Evolutionary conservation across 495 filamentous ascomycete species (phyloP).

Genomic region (Cenococcum geophilum): DNA sequence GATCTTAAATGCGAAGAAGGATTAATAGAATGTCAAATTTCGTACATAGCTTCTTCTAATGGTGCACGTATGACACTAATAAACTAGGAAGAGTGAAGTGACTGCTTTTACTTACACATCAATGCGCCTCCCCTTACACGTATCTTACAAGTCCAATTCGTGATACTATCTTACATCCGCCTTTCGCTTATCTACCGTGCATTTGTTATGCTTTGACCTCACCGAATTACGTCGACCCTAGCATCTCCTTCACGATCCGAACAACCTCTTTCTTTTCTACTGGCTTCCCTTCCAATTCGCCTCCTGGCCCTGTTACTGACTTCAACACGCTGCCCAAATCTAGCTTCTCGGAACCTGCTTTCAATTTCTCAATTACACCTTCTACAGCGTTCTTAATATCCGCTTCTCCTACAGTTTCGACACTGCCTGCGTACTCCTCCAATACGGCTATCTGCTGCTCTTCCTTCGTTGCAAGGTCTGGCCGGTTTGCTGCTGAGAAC

Average conservation of each 20-base stretch:
- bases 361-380: slow-evolving; percentile 42
- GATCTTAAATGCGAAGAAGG: too few species aligned
- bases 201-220: too few species aligned
- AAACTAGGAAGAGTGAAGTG: too few species aligned
- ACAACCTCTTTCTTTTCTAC: slow-evolving; percentile 48
- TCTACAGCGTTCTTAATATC: slow-evolving; percentile 46
- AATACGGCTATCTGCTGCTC: slow-evolving; percentile 50
- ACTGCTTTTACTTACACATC: too few species aligned
- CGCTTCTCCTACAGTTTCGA: slow-evolving; percentile 44
- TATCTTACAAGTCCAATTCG: too few species aligned
- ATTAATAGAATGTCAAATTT: too few species aligned
- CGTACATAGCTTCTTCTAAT: too few species aligned
- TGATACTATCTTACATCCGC: too few species aligned
- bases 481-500: slow-evolving; percentile 47
- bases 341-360: slow-evolving; percentile 40
- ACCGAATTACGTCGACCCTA: not conserved
- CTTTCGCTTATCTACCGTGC: too few species aligned
- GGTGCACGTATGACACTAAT: too few species aligned
- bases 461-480: slow-evolving; percentile 55
- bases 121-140: too few species aligned
- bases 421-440: slow-evolving; percentile 51
- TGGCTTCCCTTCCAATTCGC: slow-evolving; percentile 48
- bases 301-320: slow-evolving; percentile 44
- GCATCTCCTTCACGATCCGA: slow-evolving; percentile 41
- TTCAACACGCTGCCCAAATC: slow-evolving; percentile 47